Base-by-base conservation (phyloP, 2,329 filamentous ascomycete species). In the Alternaria hordeiaustralica region DNA sequence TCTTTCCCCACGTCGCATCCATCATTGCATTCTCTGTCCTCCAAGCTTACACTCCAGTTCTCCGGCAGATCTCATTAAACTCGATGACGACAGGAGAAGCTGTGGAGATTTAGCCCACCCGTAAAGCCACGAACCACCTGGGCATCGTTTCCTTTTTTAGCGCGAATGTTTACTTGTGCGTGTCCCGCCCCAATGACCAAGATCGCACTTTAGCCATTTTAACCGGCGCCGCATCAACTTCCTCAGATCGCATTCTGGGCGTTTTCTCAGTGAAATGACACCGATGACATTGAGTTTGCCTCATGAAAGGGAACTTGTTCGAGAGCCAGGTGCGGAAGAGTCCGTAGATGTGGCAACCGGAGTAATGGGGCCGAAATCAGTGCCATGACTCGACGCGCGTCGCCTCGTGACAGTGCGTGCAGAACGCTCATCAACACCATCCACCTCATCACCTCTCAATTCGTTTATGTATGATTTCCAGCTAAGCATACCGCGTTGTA, bases 181-280 rank as follows among this genome's bases (percentile, higher is more conserved):
- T 18, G 15, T 33, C 25, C 44, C 25, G 44, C 15, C n/a, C 56
- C 56, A 51, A 63, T 55, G 33, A 55, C 23, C 15, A 13, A 26
- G 28, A 30, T 30, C 30, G 25, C 12, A 55, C 25, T 50, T 33
- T 63, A 63, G 49, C 60, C 60, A 36, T 63, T 63, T 60, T 55
- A 11, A 55, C 60, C 41, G 43, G 13, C 26, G 28, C 11, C 55
- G 41, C 55, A 63, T 21, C 50, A 30, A 60, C 25, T 49, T 30
- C 44, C 30, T 49, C 15, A 12, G 18, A 33, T 12, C 30, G 51
- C 30, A 13, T n/a, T 12, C 28, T 56, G 18, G n/a, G 33, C 46
- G 41, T 61, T 12, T 28, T 1, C 53, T 28, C 49, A n/a, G 23
- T 15, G 1, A 41, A 28, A 36, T 33, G 13, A 53, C 13, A 53